Evolutionary conservation across 2,329 filamentous ascomycete species (phyloP), one percentile per base, ranked within the genome.

Genomic region (Penicillium sclerotigenum): DNA sequence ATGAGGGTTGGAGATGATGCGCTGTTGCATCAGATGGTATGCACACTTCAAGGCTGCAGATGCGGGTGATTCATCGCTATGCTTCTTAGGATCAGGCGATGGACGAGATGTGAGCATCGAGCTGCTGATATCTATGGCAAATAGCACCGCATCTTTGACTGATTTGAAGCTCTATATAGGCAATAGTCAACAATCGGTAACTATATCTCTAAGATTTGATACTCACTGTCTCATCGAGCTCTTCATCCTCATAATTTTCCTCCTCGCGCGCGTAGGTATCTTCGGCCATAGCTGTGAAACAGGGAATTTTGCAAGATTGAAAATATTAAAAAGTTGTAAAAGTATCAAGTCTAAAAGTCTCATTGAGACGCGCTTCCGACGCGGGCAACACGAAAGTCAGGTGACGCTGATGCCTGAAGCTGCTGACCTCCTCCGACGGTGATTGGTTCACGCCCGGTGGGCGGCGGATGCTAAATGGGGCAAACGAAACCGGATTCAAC

Each of bases 91-190:
- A 58, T 83, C 81, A 7, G 81, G 81, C 3, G 80, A 76, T 3
- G 85, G 82, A 22, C 90, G 90, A 40, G 78, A 78, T 1, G 79
- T 78, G 60, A 97, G 79, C 93, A 97, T 99, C 0, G 91, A 91
- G 36, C 85, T 76, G 79, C 89, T 97, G 69, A 97, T 82, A 67
- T 97, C 89, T 67, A 99, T 96, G 14, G 91, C 93, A 71, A 99
- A 93, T 24, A 99, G 81, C n/a, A 97, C 84, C n/a, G 94, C 94
- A 85, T 99, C 94, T 77, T 96, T 97, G 70, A 92, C 87, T 0
- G 88, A 83, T 77, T 92, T 95, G 79, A 94, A 99, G 73, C 86
- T 87, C 91, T 93, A 24, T 31, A 13, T 31, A 54, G 38, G 41
- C 41, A 65, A 33, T 37, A 29, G 20, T 56, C 14, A 52, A 40